Evolutionary conservation across 108 stramenopile genomes (phyloP).

Genomic region (Nitzschia palea): DNA sequence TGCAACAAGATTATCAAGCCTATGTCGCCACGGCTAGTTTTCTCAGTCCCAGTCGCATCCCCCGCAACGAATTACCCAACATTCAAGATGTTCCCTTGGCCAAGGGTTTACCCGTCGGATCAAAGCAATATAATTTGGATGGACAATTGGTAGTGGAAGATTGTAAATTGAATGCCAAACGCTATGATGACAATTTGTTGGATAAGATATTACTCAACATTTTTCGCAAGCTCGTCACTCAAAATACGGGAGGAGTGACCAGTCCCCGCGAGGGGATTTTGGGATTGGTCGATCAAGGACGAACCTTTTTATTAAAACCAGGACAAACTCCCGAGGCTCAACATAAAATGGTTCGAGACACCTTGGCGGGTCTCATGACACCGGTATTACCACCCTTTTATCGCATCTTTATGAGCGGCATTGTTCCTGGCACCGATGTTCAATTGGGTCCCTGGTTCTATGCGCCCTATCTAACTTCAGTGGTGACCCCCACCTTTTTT

Average conservation of each 20-base stretch:
- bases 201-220: slow-evolving; percentile 63
- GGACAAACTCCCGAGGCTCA: slow-evolving; percentile 69
- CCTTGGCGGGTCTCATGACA: slow-evolving; percentile 82
- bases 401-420: slow-evolving; percentile 88
- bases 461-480: slow-evolving; percentile 79
- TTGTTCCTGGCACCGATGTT: slow-evolving; percentile 65
- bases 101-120: neutral
- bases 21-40: slow-evolving; percentile 78
- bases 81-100: slow-evolving; percentile 66
- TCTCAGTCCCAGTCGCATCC: slow-evolving; percentile 71
- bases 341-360: slow-evolving; percentile 76
- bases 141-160: slow-evolving; percentile 61
- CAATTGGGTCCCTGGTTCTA: slow-evolving; percentile 85
- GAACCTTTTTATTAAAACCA: slow-evolving; percentile 75
- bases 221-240: slow-evolving; percentile 70
- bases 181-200: slow-evolving; percentile 58
- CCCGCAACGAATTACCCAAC: slow-evolving; percentile 63
- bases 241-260: slow-evolving; percentile 58
- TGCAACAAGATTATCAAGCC: slow-evolving; percentile 62
- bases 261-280: slow-evolving; percentile 60
- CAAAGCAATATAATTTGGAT: slow-evolving; percentile 19
- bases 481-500: slow-evolving; percentile 92
- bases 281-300: slow-evolving; percentile 84
- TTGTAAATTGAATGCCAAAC: slow-evolving; percentile 58
- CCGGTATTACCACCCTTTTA: slow-evolving; percentile 89